phyloP scores from a whole-genome alignment of 2,329 filamentous ascomycete species.

The Bisporella sp. region DNA sequence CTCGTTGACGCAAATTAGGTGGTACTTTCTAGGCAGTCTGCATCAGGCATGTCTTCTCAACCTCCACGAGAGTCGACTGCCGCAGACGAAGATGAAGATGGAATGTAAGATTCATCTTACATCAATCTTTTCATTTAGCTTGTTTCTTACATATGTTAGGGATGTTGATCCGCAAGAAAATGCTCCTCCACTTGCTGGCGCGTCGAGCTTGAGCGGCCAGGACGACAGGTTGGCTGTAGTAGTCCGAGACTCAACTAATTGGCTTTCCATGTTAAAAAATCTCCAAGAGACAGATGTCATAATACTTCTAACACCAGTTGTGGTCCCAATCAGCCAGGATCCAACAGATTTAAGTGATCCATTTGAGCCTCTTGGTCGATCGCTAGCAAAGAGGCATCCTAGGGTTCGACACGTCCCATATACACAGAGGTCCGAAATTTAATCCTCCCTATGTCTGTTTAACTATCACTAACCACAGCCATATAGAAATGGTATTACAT shows the following conservation, averaged over 20 bases:
- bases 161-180: constrained; percentile 6
- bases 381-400: constrained; percentile 51
- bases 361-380: constrained; percentile 63
- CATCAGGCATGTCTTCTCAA: constrained; percentile 12
- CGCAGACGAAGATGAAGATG: constrained; percentile 12
- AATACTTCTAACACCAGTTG: constrained; percentile 54
- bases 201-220: background rate
- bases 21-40: background rate
- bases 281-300: constrained; percentile 46
- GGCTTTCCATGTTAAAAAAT: constrained; percentile 39
- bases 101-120: constrained; percentile 9
- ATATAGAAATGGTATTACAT: constrained; percentile 41
- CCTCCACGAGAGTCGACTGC: constrained; percentile 1
- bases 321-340: constrained; percentile 37
- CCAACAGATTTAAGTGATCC: constrained; percentile 49
- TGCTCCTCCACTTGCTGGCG: background rate
- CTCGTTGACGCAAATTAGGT: too few species aligned
- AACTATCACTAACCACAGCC: constrained; percentile 1
- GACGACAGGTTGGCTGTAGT: constrained; percentile 10
- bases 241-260: constrained; percentile 30
- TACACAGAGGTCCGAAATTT: constrained; percentile 39
- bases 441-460: background rate
- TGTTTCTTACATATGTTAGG: constrained; percentile 8
- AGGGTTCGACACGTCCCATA: constrained; percentile 68
- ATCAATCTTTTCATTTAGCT: background rate